phyloP scores from a whole-genome alignment of 2,329 filamentous ascomycete genomes.

The Pseudogymnoascus sp. region DNA sequence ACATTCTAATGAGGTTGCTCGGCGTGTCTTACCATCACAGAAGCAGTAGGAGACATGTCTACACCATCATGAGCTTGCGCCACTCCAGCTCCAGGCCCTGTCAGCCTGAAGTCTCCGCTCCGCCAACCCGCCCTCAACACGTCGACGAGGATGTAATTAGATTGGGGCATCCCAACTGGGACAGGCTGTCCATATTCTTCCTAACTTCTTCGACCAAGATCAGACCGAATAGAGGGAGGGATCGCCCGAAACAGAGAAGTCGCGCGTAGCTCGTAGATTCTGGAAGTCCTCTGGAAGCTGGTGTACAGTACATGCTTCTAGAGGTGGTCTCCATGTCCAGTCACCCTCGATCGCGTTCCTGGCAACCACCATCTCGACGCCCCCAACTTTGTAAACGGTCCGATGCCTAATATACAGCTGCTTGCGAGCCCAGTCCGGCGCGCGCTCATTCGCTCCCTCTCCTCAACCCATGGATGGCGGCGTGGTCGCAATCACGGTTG shows the following conservation, averaged over 20 bases:
- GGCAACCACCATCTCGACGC: neutral
- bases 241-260: neutral
- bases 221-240: neutral
- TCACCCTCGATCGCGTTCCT: neutral
- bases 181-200: neutral
- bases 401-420: conserved; percentile 5
- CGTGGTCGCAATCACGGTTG: neutral
- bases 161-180: neutral
- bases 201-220: neutral
- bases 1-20: neutral
- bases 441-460: neutral
- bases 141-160: neutral
- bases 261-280: neutral
- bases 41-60: neutral
- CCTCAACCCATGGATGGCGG: neutral
- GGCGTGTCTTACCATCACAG: conserved; percentile 1
- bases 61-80: neutral
- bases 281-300: neutral
- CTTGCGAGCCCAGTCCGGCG: neutral
- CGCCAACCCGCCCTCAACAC: neutral
- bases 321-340: neutral
- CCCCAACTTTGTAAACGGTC: conserved; percentile 6
- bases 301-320: neutral
- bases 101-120: neutral
- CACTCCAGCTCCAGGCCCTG: neutral